A percentile compares a stretch with the other conserved stretches of the same genome.
These are phyloP conservation scores for Eutrema heterophyllum DNA, from an alignment of 345 rosid species.

Conservation along the genomic window DNA sequence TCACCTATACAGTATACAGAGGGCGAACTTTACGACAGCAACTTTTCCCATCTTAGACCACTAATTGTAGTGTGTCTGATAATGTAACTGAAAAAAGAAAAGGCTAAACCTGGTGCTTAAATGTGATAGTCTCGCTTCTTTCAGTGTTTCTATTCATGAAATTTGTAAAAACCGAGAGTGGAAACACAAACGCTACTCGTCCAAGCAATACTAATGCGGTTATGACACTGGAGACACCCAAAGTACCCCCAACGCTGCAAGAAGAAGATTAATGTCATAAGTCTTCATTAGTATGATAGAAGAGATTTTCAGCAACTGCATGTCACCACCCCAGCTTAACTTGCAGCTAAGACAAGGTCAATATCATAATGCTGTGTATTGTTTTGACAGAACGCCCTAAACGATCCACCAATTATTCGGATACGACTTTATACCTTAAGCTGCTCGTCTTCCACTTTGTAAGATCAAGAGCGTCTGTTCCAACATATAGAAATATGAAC, in stretches of 20 bases:
- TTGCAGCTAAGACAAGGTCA: background rate
- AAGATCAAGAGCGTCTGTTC: constrained; percentile 87
- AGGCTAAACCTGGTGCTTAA: constrained; percentile 60
- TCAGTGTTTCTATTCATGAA: constrained; percentile 45
- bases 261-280: background rate
- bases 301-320: background rate
- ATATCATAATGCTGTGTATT: background rate
- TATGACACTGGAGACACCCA: constrained; percentile 47
- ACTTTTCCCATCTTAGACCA: background rate
- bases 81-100: background rate
- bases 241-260: constrained; percentile 51
- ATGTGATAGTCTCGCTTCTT: constrained; percentile 43
- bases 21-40: background rate
- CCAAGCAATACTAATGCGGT: constrained; percentile 55
- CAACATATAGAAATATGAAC: constrained; percentile 85
- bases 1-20: constrained; percentile 41
- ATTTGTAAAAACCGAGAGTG: constrained; percentile 64
- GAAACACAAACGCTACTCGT: constrained; percentile 84
- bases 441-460: constrained; percentile 76
- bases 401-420: background rate
- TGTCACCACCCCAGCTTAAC: background rate
- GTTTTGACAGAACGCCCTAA: background rate
- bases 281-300: background rate
- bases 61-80: background rate
- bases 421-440: constrained; percentile 43